Conservation (phyloP, 805 yeast genomes). For the Myxozyma neotropica region DNA sequence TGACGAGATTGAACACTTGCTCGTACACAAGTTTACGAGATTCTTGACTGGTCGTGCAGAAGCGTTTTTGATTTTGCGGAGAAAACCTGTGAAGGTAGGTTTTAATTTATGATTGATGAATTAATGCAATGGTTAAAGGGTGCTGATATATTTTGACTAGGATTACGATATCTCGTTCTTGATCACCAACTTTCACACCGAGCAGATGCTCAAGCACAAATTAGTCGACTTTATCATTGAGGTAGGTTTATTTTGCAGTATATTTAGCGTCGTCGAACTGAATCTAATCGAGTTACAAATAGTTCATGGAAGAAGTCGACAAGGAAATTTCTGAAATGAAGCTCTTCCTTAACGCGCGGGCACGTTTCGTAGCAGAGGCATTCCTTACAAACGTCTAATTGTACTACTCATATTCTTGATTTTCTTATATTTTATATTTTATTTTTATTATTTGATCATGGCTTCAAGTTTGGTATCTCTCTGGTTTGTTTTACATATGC, state of each 20-base stretch:
- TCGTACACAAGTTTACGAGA: conserved; percentile 92
- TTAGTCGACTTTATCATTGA: conserved; percentile 95
- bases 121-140: not conserved
- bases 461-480: too few relatives aligned
- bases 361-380: conserved; percentile 96
- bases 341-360: conserved; percentile 93
- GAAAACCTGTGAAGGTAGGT: conserved; percentile 69
- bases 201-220: conserved; percentile 91
- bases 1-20: conserved; percentile 92
- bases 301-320: conserved; percentile 97
- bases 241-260: conserved; percentile 29
- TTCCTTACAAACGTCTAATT: conserved; percentile 57
- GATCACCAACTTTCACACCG: conserved; percentile 92
- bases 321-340: conserved; percentile 99
- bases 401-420: not conserved
- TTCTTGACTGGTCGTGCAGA: conserved; percentile 96
- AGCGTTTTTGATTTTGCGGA: conserved; percentile 84
- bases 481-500: not conserved
- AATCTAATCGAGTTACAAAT: not conserved
- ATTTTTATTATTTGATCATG: too few relatives aligned
- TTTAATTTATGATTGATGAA: not conserved
- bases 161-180: conserved; percentile 93
- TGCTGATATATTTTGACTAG: conserved; percentile 17
- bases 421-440: too few relatives aligned
- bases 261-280: too few relatives aligned